Evolutionary conservation across 805 yeast species (phyloP), one percentile per base, ranked within the genome.

Genomic region (Saccharomycopsis sp.): DNA sequence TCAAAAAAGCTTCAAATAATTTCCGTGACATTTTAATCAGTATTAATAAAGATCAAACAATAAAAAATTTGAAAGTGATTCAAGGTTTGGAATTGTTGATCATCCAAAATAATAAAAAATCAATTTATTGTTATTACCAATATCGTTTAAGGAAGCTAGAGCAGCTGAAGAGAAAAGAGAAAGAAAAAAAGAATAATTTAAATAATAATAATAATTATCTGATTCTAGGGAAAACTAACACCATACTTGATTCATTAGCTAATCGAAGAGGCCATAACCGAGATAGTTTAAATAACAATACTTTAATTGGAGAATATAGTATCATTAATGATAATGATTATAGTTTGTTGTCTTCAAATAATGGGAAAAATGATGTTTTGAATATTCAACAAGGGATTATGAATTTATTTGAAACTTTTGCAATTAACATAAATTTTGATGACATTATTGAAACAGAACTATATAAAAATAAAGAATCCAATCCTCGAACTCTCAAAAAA

Each of bases 301-400:
- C 6, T 23, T 29, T 42, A 23, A 35, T 35, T 5, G 42, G 39
- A 10, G 46, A 42, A 6, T 42, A 37, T 33, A 42, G 46, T 36
- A 42, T 42, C 8, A 42, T 42, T 8, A 40, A 39, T 25, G 46
- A 39, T 2, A 30, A 21, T 27, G 46, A 39, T 23, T 31, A 17
- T 14, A 25, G 31, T 8, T 18, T 29, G 28, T 14, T 36, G 19
- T 6, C 33, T 4, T 10, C 39, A 4, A 27, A 17, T 5, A 21
- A 14, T 13, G 39, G 39, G 8, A 30, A 25, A 10, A 21, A 8
- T n/a, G 41, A 37, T 23, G 19, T 19, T 10, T 9, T 13, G n/a
- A 17, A 17, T 14, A 21, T 37, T 10, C 36, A 37, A 21, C 41
- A 31, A 25, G 35, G 19, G n/a, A 31, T 37, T 12, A 30, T 37